Conservation (phyloP, 495 filamentous ascomycete species). For the Xylaria longipes region DNA sequence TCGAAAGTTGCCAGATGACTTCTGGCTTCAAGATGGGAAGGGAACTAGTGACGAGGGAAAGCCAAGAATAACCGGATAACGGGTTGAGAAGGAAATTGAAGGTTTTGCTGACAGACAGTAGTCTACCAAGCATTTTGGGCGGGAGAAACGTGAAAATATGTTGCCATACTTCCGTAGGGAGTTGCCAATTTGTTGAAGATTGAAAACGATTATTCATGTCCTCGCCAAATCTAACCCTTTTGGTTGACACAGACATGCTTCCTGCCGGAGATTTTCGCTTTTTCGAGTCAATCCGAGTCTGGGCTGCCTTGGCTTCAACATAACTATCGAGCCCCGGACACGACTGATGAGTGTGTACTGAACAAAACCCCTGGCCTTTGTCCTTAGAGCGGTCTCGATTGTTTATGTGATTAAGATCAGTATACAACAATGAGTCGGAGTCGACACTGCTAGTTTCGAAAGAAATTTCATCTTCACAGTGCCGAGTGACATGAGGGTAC, state of each 20-base stretch:
- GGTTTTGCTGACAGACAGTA: constrained; percentile 58
- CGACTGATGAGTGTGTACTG: constrained; percentile 3
- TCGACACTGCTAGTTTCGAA: not conserved
- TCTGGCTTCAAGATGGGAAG: constrained; percentile 51
- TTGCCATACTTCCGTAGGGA: constrained; percentile 62
- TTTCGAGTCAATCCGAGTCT: constrained; percentile 29
- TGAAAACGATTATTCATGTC: constrained; percentile 36
- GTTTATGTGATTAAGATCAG: not conserved
- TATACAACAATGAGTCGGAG: not conserved
- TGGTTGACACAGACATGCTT: constrained; percentile 31
- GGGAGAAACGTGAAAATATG: constrained; percentile 60
- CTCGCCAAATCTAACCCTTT: constrained; percentile 48
- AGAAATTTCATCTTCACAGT: not conserved
- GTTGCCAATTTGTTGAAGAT: constrained; percentile 35
- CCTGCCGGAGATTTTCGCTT: constrained; percentile 47
- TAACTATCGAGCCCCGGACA: constrained; percentile 10
- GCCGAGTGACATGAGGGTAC: not conserved
- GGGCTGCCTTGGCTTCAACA: constrained; percentile 16
- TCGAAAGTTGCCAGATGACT: constrained; percentile 65
- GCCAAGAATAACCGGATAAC: constrained; percentile 37
- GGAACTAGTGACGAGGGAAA: constrained; percentile 31
- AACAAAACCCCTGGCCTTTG: not conserved
- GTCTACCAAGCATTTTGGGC: constrained; percentile 55
- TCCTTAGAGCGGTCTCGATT: not conserved
- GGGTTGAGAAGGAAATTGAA: constrained; percentile 62